Conservation (phyloP, 345 rosid genomes). For the Pelargonium nanum region DNA sequence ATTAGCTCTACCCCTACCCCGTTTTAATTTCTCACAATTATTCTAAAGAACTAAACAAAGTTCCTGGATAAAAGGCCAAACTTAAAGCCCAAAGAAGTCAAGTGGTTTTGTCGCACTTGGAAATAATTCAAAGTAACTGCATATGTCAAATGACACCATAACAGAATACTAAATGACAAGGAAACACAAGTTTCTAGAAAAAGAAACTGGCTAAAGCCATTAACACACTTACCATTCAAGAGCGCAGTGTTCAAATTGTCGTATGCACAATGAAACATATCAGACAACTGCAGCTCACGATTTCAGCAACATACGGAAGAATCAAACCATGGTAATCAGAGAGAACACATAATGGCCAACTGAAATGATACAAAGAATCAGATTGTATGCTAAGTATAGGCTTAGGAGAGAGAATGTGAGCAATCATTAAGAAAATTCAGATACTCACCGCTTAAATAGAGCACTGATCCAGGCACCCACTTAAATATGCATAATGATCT, state of each 20-base stretch:
- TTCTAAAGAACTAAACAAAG: no score
- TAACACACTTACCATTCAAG: constrained; percentile 9
- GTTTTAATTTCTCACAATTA: no score
- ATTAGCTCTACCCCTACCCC: no score
- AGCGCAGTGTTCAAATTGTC: constrained; percentile 5
- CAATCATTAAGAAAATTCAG: background rate
- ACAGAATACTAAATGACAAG: no score
- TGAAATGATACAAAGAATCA: constrained; percentile 2
- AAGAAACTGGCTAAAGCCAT: background rate
- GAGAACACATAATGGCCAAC: constrained; percentile 8
- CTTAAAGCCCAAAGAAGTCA: no score
- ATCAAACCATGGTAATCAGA: constrained; percentile 1
- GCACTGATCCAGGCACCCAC: constrained; percentile 17
- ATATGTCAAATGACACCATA: no score
- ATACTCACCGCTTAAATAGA: constrained; percentile 13
- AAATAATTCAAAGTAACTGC: no score
- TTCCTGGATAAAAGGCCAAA: no score
- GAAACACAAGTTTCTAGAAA: background rate
- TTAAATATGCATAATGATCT: constrained; percentile 13
- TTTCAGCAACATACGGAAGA: constrained; percentile 1
- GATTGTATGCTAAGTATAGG: background rate
- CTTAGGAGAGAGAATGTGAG: background rate
- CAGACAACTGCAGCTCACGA: constrained; percentile 11
- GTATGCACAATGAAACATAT: background rate
- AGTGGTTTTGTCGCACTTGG: no score